These are phyloP conservation scores for Neofusicoccum laricinum DNA, from an alignment of 2,329 filamentous ascomycete species.

Conservation along the genomic window DNA sequence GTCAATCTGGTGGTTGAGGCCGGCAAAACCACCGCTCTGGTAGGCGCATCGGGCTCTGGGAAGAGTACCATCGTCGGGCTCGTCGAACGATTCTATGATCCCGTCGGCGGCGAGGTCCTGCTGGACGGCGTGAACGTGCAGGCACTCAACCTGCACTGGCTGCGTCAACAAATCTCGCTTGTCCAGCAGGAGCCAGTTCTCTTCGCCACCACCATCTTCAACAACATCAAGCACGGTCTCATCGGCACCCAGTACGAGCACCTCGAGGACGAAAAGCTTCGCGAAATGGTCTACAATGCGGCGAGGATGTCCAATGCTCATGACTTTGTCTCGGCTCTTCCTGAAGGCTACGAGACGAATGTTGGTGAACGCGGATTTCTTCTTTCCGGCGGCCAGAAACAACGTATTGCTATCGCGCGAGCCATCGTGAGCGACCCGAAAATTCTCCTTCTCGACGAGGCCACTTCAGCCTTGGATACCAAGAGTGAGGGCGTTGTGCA, in stretches of 20 bases:
- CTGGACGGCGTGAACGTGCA: constrained; percentile 80
- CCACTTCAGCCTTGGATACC: constrained; percentile 85
- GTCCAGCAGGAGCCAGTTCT: constrained; percentile 88
- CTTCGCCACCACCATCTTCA: constrained; percentile 79
- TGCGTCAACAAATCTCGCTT: constrained; percentile 82
- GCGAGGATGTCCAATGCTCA: constrained; percentile 87
- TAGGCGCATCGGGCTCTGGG: constrained; percentile 85
- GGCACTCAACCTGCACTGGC: constrained; percentile 77
- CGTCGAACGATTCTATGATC: constrained; percentile 87
- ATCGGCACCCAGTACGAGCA: constrained; percentile 74
- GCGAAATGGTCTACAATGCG: constrained; percentile 68
- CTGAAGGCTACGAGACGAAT: constrained; percentile 84
- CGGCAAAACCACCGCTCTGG: constrained; percentile 83
- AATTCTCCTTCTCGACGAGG: constrained; percentile 84
- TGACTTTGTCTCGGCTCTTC: constrained; percentile 75
- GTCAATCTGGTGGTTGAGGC: constrained; percentile 75
- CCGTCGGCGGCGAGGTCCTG: constrained; percentile 71
- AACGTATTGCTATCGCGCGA: constrained; percentile 85
- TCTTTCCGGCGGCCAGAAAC: constrained; percentile 87
- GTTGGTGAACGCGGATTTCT: constrained; percentile 88
- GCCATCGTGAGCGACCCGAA: constrained; percentile 85
- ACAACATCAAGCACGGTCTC: constrained; percentile 83
- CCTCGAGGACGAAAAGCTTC: constrained; percentile 62
- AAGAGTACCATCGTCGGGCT: constrained; percentile 90
- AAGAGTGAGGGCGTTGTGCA: constrained; percentile 91